Evolutionary conservation across 495 filamentous ascomycete species (phyloP).

Genomic region (Xylaria cubensis): DNA sequence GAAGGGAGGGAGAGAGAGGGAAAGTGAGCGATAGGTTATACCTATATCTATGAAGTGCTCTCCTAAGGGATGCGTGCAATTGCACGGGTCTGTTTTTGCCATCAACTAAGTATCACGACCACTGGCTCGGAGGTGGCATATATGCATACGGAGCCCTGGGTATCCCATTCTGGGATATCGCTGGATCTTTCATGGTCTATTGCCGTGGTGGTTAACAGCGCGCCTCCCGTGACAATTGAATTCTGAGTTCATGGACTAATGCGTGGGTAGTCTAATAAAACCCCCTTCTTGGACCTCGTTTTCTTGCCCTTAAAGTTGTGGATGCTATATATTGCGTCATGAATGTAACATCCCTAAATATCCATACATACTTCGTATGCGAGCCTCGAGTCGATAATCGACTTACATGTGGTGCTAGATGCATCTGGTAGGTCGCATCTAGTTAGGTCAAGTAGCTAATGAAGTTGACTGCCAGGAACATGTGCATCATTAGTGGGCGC

Average conservation of each 20-base stretch:
- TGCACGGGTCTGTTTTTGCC: no score
- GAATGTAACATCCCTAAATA: background rate
- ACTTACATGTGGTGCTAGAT: background rate
- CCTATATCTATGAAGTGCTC: no score
- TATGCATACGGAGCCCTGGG: no score
- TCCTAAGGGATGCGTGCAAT: no score
- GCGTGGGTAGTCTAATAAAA: background rate
- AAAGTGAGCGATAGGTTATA: no score
- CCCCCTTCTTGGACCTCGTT: background rate
- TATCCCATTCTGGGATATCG: no score
- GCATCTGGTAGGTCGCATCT: background rate
- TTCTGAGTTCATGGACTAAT: background rate
- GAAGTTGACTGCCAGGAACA: background rate
- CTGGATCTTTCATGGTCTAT: no score
- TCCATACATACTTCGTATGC: background rate
- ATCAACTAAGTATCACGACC: no score
- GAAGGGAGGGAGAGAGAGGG: no score
- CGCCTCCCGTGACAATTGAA: no score
- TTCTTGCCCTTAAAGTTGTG: background rate
- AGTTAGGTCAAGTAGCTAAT: background rate
- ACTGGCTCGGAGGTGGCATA: no score
- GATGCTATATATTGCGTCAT: background rate
- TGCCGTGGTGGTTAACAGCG: no score
- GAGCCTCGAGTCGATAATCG: background rate
- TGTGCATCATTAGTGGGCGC: slow-evolving; percentile 19